A percentile compares a stretch with the other conserved stretches of the same genome.
Conservation (phyloP, 2,329 filamentous ascomycete genomes). For the Neonectria neomacrospora region DNA sequence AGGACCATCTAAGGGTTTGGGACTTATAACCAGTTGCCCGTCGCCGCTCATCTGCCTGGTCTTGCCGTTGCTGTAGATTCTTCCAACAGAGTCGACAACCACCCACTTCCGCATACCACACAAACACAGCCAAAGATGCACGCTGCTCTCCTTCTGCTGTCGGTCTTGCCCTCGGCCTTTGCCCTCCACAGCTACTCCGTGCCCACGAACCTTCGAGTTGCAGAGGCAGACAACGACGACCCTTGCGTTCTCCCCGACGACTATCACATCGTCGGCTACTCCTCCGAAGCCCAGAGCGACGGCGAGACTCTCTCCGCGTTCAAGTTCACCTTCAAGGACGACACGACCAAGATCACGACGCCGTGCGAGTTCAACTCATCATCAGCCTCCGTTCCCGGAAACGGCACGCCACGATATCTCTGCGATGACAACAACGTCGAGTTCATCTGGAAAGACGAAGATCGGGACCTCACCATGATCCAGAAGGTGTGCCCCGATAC, state of each 20-base stretch:
- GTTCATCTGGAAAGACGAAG: constrained; percentile 54
- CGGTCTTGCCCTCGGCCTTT: constrained; percentile 37
- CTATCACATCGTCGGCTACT: constrained; percentile 55
- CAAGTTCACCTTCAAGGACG: constrained; percentile 56
- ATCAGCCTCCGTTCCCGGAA: constrained; percentile 46
- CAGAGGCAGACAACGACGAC: constrained; percentile 39
- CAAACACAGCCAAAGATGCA: constrained; percentile 32
- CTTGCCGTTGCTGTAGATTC: not conserved
- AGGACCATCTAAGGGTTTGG: constrained; percentile 1
- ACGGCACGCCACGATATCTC: constrained; percentile 50
- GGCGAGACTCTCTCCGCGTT: constrained; percentile 48
- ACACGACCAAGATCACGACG: constrained; percentile 53
- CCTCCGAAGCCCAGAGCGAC: constrained; percentile 48
- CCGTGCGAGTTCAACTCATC: constrained; percentile 57
- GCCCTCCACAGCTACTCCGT: constrained; percentile 44
- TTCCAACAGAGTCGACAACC: not conserved
- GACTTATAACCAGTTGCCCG: constrained; percentile 7
- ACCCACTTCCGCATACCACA: constrained; percentile 1
- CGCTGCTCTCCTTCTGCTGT: constrained; percentile 34
- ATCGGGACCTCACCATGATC: constrained; percentile 53
- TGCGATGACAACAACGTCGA: constrained; percentile 56
- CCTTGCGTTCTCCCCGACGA: constrained; percentile 52
- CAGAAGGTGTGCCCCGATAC: constrained; percentile 56
- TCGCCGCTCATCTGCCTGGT: not conserved
- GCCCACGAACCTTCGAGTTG: constrained; percentile 40